phyloP scores from a whole-genome alignment of 2,329 filamentous ascomycete species.

The Chaetomium sp. region DNA sequence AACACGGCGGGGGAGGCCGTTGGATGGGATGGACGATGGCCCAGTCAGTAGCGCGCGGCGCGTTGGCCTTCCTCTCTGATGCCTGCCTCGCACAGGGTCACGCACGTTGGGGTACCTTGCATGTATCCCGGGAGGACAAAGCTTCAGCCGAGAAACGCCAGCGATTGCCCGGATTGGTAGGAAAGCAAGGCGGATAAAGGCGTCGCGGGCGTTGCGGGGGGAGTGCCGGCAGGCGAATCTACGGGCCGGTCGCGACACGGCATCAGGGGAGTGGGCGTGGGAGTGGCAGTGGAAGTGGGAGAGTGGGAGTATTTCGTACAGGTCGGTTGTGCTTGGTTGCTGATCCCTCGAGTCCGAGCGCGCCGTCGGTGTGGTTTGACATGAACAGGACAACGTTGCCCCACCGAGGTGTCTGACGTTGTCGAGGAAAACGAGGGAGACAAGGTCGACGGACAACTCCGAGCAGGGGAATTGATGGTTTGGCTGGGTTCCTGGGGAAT shows the following conservation, averaged over 20 bases:
- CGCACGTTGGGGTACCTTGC: conserved; percentile 33
- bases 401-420: conserved; percentile 20
- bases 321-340: conserved; percentile 8
- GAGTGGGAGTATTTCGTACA: background rate
- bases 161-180: conserved; percentile 12
- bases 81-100: conserved; percentile 4
- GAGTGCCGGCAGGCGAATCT: conserved; percentile 9
- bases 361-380: conserved; percentile 5
- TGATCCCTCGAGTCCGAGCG: conserved; percentile 27
- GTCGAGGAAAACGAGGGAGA: background rate
- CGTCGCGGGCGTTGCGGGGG: conserved; percentile 22
- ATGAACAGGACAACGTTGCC: conserved; percentile 21
- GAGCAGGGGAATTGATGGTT: conserved; percentile 5
- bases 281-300: too few species aligned
- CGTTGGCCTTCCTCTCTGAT: background rate
- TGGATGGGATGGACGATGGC: background rate
- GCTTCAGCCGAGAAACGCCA: conserved; percentile 32
- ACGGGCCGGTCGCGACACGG: conserved; percentile 11
- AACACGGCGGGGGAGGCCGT: background rate
- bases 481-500: background rate
- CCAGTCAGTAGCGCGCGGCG: background rate
- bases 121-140: conserved; percentile 29
- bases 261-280: background rate
- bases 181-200: conserved; percentile 32
- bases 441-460: conserved; percentile 14